Evolutionary conservation across 1,284 basidiomycete species (phyloP).

Genomic region (Peniophora sp.): DNA sequence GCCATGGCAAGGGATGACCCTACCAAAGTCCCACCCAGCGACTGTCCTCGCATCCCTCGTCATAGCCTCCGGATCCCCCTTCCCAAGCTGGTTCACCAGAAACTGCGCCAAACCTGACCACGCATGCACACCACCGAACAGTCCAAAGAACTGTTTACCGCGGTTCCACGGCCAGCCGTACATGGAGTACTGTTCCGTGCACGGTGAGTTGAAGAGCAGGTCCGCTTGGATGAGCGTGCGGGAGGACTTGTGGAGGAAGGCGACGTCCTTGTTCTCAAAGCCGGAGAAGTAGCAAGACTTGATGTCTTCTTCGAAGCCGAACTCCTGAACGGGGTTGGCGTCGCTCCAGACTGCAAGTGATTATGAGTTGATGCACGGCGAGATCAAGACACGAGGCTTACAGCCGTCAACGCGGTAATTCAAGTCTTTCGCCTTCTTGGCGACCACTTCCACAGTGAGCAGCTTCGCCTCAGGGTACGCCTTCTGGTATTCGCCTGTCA

Average conservation of each 20-base stretch:
- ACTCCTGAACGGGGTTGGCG: conserved; percentile 48
- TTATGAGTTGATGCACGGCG: not conserved
- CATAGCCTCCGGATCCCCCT: conserved; percentile 21
- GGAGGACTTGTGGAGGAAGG: conserved; percentile 72
- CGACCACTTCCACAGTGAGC: conserved; percentile 48
- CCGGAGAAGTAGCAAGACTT: conserved; percentile 59
- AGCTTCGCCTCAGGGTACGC: conserved; percentile 70
- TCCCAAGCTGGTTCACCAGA: not conserved
- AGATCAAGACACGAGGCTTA: conserved; percentile 15
- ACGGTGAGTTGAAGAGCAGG: conserved; percentile 80
- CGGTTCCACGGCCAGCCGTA: not conserved
- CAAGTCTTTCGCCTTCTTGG: conserved; percentile 26
- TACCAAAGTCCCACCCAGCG: conserved; percentile 44
- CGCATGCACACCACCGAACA: not conserved
- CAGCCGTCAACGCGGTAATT: conserved; percentile 43
- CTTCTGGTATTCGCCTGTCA: conserved; percentile 59
- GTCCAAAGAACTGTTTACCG: not conserved
- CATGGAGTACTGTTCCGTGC: conserved; percentile 44
- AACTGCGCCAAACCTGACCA: not conserved
- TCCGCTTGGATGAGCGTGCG: conserved; percentile 80
- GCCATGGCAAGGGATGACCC: conserved; percentile 54
- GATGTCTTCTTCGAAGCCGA: conserved; percentile 75
- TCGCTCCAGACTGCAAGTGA: conserved; percentile 11
- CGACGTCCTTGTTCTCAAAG: conserved; percentile 76
- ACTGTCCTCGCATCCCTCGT: conserved; percentile 30